Evolutionary conservation across 2,329 filamentous ascomycete species (phyloP).

Genomic region (Ophiocordyceps camponoti-saundersi): DNA sequence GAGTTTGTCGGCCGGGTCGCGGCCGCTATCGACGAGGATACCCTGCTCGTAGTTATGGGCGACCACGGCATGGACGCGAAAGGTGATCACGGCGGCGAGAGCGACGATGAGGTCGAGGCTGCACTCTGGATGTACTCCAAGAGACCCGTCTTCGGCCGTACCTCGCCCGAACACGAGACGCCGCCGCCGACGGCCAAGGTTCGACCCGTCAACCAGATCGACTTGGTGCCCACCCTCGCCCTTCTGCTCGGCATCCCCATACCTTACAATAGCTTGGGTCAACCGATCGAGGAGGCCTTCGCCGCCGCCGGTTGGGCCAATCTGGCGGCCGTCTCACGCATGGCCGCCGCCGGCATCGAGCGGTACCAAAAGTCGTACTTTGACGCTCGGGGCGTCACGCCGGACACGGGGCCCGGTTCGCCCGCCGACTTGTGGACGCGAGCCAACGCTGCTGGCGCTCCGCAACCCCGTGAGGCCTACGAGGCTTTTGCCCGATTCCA

Average conservation of each 20-base stretch:
- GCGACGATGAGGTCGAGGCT: slow-evolving; percentile 86
- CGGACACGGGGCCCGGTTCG: slow-evolving; percentile 28
- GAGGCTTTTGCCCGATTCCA: slow-evolving; percentile 58
- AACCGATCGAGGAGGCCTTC: slow-evolving; percentile 89
- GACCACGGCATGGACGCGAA: slow-evolving; percentile 98
- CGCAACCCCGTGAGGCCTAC: slow-evolving; percentile 24
- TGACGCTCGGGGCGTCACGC: slow-evolving; percentile 49
- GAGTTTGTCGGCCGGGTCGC: slow-evolving; percentile 56
- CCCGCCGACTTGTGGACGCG: slow-evolving; percentile 28
- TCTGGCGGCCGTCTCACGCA: slow-evolving; percentile 57
- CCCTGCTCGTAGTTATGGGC: slow-evolving; percentile 89
- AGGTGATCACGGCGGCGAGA: slow-evolving; percentile 96
- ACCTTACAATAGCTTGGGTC: slow-evolving; percentile 88
- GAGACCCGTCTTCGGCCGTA: slow-evolving; percentile 66
- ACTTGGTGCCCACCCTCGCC: slow-evolving; percentile 82
- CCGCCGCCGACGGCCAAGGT: slow-evolving; percentile 60
- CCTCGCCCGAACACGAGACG: slow-evolving; percentile 35
- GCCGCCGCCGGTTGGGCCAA: slow-evolving; percentile 59
- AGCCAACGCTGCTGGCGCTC: slow-evolving; percentile 24
- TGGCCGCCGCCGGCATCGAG: slow-evolving; percentile 73
- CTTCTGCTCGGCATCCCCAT: slow-evolving; percentile 81
- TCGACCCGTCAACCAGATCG: slow-evolving; percentile 68
- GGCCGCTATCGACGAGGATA: slow-evolving; percentile 60
- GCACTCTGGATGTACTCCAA: slow-evolving; percentile 98
- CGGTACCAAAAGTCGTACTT: slow-evolving; percentile 80